These are phyloP conservation scores for Rhodamnia argentea DNA, from an alignment of 345 rosid genomes.

Conservation along the genomic window DNA sequence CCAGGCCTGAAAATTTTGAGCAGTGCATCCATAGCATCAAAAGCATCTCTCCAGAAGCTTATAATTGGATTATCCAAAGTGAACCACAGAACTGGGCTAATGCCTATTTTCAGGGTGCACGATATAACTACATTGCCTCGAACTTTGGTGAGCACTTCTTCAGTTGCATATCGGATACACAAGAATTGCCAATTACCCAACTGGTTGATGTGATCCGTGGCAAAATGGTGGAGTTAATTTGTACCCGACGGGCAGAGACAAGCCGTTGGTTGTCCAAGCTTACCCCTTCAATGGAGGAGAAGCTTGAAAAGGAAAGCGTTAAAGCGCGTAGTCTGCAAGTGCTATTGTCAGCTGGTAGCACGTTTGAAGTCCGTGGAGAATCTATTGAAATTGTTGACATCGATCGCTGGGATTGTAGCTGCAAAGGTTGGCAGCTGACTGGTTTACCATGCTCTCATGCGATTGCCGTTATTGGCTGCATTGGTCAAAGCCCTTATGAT, in stretches of 20 bases:
- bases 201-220: slow-evolving; percentile 76
- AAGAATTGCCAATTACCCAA: slow-evolving; percentile 86
- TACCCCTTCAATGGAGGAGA: slow-evolving; percentile 74
- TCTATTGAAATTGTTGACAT: slow-evolving; percentile 60
- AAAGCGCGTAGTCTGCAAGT: slow-evolving; percentile 47
- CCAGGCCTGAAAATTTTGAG: slow-evolving; percentile 53
- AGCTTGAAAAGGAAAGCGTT: slow-evolving; percentile 50
- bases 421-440: slow-evolving; percentile 76
- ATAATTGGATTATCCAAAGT: slow-evolving; percentile 73
- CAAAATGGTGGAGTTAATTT: slow-evolving; percentile 64
- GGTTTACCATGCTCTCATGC: slow-evolving; percentile 87
- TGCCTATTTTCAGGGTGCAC: slow-evolving; percentile 69
- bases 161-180: slow-evolving; percentile 72
- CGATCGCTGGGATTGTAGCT: slow-evolving; percentile 73
- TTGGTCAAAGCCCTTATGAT: slow-evolving; percentile 52
- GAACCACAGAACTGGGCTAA: slow-evolving; percentile 92
- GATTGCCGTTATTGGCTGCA: slow-evolving; percentile 49
- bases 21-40: slow-evolving; percentile 59
- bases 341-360: slow-evolving; percentile 43
- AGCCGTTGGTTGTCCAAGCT: slow-evolving; percentile 52
- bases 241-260: slow-evolving; percentile 36
- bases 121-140: slow-evolving; percentile 78
- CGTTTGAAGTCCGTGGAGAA: slow-evolving; percentile 81
- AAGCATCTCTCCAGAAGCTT: slow-evolving; percentile 68
- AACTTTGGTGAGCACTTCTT: slow-evolving; percentile 78